Evolutionary conservation across 2,329 filamentous ascomycete genomes (phyloP), one percentile per base, ranked within the genome.

Genomic region (Dothistroma septosporum): DNA sequence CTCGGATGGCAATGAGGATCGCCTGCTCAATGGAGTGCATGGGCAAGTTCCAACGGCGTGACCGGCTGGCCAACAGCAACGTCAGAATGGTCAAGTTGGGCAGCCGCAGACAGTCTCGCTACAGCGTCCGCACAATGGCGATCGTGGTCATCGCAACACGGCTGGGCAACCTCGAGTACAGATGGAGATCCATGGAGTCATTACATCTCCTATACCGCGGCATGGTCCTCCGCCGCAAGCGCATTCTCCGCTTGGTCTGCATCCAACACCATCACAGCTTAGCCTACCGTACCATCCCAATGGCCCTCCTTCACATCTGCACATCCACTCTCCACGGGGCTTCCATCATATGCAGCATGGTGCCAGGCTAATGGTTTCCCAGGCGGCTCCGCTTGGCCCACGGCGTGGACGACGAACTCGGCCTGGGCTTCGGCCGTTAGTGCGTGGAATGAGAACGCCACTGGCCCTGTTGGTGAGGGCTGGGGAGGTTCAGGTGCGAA

Each of bases 281-380:
- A 60, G 58, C 70, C 70, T 19, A 68, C 70, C 33, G 66, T 65
- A 9, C 65, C 68, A 41, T 65, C 64, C 14, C 64, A 69, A 50
- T 73, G 70, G 70, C 61, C 62, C 32, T 67, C 65, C 47, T 66
- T 71, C 59, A 72, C 71, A 44, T 71, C 68, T 32, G 66, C 69
- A 9, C 69, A 72, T 60, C 67, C 69, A 24, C 49, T 71, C 9
- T 68, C 68, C 7, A 58, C 58, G 55, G 69, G 53, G 19, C 60
- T 71, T 31, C 64, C 61, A 48, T 62, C 60, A 24, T 55, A 63
- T 24, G 68, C 65, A 2, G 56, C 41, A 33, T 61, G 56, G 44
- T 66, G 63, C 57, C 56, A 56, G 52, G 58, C 58, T 60, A 64
- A 64, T 37, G 60, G 60, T 28, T 65, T 63, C 53, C 47, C 61